Evolutionary conservation across 2,329 filamentous ascomycete species (phyloP), one percentile per base, ranked within the genome.

Genomic region (Trichoderma koningii): DNA sequence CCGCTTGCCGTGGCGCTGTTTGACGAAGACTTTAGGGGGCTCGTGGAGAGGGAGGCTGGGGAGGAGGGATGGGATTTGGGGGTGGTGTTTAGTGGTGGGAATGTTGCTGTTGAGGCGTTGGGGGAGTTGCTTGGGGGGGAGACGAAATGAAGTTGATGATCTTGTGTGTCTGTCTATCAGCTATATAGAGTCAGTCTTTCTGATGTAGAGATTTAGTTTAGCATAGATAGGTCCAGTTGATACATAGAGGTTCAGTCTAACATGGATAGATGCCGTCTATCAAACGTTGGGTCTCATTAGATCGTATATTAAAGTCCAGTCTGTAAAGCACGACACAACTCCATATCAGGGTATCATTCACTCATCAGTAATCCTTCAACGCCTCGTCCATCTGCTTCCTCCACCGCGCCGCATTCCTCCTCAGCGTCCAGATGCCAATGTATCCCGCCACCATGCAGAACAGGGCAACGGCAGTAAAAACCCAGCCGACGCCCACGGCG

Each of bases 1-100:
- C 86, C 87, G 1, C 76, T 98, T 66, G 95, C 94, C 0, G 90
- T 91, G 7, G 89, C 88, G 60, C 78, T 98, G 69, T 97, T 87
- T 69, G 90, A 97, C 74, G 91, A 96, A 77, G 91, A 93, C 4
- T 97, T 97, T 68, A 80, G 92, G 65, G 75, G 73, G 14, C 76
- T 89, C 76, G 89, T 93, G 10, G 87, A 92, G 78, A 76, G 72
- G 66, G 90, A 93, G 76, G 90, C 81, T 0, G 90, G 91, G 0
- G 82, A 86, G 60, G 81, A 85, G 14, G 92, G 91, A 0, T 97
- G 93, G 92, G 85, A 89, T 74, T 67, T 89, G 26, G 86, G 86
- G 0, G 68, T 88, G 44, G 82, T 89, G 52, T 78, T 89, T 64
- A 85, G 81, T 55, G 86, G 86, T 1, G 86, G 86, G 0, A 89